Base-by-base conservation (phyloP, 495 filamentous ascomycete species). In the Pseudomonodictys pantanalensis region DNA sequence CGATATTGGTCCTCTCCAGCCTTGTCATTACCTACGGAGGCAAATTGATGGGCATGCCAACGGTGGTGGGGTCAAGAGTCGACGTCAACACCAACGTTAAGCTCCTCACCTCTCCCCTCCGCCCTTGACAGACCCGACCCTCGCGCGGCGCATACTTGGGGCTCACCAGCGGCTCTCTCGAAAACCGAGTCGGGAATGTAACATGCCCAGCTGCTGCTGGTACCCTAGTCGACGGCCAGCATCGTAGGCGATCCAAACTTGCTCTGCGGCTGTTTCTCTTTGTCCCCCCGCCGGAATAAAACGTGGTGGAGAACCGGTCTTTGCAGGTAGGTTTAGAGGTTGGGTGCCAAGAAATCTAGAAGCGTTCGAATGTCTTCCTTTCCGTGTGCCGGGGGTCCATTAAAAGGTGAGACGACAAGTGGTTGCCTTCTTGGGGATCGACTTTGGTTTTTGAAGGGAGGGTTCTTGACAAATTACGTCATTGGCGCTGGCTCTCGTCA, bases 291-390 rank as follows among this genome's bases (percentile, higher is more conserved):
- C 43, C 44, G 29, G 54, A 45, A 35, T 41, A 44, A 58, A 50
- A 58, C 44, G 55, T 50, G 47, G 35, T 43, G 47, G 41, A 60
- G 18, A 59, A 22, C n/a, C 47, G 51, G 46, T 33, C 23, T 28
- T 9, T 44, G 3, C 22, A 42, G 46, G 43, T 23, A 23, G 33
- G 44, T 49, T 32, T 23, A 50, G 50, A 41, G 55, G 42, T 43
- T 18, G 20, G 26, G 25, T 28, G 61, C 61, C 61, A 64, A 64
- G 61, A n/a, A 55, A 55, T 52, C 61, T 58, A 33, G 61, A 64
- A 38, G 54, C 28, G 47, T 64, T 54, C 23, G 32, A 56, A 57
- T 46, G 43, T 58, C 41, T 55, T 54, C 44, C 28, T 52, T 57
- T 30, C 60, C 52, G 46, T 30, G 26, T 41, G 32, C 50, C 12